Base-by-base conservation (phyloP, 768 basidiomycete genomes). In the Xerocomellus amylosporus region DNA sequence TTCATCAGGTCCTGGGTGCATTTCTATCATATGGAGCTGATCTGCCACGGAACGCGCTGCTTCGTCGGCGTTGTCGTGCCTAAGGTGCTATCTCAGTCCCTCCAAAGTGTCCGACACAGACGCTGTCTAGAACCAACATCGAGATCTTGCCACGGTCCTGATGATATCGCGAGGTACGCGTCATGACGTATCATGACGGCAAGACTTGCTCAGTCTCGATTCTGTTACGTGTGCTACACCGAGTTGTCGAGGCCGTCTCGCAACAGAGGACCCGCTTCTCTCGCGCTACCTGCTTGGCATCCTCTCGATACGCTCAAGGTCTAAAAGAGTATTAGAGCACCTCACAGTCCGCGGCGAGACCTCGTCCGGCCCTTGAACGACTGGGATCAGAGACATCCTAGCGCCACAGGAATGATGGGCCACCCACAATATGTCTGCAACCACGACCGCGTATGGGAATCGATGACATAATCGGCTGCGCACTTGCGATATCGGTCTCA, bases 361-460 rank as follows among this genome's bases (percentile, higher is more conserved):
- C 26, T 31, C 34, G 8, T 24, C 39, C 34, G 38, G 8, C 44
- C 46, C 34, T 28, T 8, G 42, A 30, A 19, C 17, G 28, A 53
- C 1, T 20, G 36, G 24, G 26, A 34, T 43, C 46, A 34, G 19
- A 6, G 15, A 19, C 37, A 28, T 55, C 38, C 43, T 39, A 30
- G 41, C 54, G 54, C 59, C 60, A 60, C 50, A 51, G 49, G 34
- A 55, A 60, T 59, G 58, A 58, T 58, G 40, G n/a, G n/a, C 46
- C 31, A 46, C 17, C 15, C 28, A 28, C 26, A 17, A n/a, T 41
- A 41, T 41, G 12, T 22, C 30, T 10, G 31, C 31, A 33, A 13
- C 33, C 33, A 37, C 24, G 14, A 8, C 48, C 52, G 8, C 14
- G 31, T 48, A 52, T 63, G 62, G 55, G 58, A 64, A 64, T 54